Evolutionary conservation across 2,329 filamentous ascomycete genomes (phyloP).

Genomic region (Aurifilum marmelostoma): DNA sequence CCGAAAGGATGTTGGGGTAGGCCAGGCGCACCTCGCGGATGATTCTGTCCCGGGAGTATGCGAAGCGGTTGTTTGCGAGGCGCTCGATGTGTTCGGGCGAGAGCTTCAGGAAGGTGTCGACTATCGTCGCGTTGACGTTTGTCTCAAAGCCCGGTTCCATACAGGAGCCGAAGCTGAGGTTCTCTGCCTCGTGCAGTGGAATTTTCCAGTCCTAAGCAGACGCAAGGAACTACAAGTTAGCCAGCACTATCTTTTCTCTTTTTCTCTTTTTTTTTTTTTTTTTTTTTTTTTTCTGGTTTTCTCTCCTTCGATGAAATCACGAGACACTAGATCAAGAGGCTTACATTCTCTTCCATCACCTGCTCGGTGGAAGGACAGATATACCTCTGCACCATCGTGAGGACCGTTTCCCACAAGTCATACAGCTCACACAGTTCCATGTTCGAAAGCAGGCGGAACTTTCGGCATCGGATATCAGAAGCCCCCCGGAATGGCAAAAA

Average conservation of each 20-base stretch:
- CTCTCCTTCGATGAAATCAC: no score
- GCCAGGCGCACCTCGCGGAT: constrained; percentile 46
- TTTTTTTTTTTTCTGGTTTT: not conserved
- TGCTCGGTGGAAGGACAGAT: constrained; percentile 51
- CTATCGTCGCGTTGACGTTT: constrained; percentile 42
- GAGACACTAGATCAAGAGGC: constrained; percentile 31
- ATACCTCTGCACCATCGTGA: constrained; percentile 48
- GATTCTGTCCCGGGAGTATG: constrained; percentile 49
- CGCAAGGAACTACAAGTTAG: not conserved
- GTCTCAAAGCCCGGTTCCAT: constrained; percentile 12
- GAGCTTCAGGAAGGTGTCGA: constrained; percentile 54
- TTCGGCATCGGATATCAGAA: constrained; percentile 45
- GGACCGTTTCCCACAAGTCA: constrained; percentile 50
- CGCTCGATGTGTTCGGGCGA: constrained; percentile 53
- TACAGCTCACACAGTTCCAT: constrained; percentile 49
- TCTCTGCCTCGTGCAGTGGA: constrained; percentile 10
- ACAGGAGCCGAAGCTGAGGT: constrained; percentile 26
- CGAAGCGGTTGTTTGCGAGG: constrained; percentile 51
- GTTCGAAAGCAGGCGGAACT: constrained; percentile 49
- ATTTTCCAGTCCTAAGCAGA: constrained; percentile 7
- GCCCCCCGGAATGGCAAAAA: constrained; percentile 26
- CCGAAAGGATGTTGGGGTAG: constrained; percentile 36
- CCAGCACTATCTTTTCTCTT: no score
- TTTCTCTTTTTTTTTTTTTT: no score
- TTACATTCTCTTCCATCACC: constrained; percentile 40